phyloP scores from a whole-genome alignment of 768 basidiomycete species.

The Rhodotorula graminis region DNA sequence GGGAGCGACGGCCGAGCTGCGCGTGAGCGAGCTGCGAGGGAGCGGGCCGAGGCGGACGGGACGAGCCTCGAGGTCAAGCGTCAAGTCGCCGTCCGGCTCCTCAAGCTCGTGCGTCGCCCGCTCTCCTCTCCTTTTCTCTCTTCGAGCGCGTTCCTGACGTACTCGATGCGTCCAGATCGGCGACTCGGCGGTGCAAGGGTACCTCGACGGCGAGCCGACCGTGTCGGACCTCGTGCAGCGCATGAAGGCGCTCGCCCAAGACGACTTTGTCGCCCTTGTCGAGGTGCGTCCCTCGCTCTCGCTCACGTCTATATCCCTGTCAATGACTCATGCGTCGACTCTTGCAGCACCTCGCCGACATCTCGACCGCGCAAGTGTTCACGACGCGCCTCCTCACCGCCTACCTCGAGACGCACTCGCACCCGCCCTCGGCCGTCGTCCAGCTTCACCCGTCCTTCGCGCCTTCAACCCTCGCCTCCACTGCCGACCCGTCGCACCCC shows the following conservation, averaged over 20 bases:
- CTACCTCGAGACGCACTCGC: conserved; percentile 27
- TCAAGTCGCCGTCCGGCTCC: conserved; percentile 1
- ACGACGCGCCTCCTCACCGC: conserved; percentile 4
- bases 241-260: conserved; percentile 9
- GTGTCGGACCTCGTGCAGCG: conserved; percentile 15
- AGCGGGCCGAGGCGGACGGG: conserved; percentile 7
- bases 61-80: conserved; percentile 13
- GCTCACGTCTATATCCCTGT: too few relatives aligned
- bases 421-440: not conserved
- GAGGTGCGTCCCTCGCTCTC: conserved; percentile 8
- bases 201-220: not conserved
- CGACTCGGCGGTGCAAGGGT: conserved; percentile 1
- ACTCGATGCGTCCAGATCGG: conserved; percentile 5
- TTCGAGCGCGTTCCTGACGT: too few relatives aligned
- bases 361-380: not conserved
- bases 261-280: conserved; percentile 2
- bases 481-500: not conserved
- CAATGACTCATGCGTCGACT: too few relatives aligned
- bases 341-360: not conserved
- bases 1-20: not conserved
- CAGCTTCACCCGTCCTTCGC: not conserved
- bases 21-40: not conserved
- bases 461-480: not conserved
- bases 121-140: too few relatives aligned
- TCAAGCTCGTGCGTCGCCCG: conserved; percentile 7